phyloP scores from a whole-genome alignment of 169 alveolate genomes.

The Plasmodium gonderi region DNA sequence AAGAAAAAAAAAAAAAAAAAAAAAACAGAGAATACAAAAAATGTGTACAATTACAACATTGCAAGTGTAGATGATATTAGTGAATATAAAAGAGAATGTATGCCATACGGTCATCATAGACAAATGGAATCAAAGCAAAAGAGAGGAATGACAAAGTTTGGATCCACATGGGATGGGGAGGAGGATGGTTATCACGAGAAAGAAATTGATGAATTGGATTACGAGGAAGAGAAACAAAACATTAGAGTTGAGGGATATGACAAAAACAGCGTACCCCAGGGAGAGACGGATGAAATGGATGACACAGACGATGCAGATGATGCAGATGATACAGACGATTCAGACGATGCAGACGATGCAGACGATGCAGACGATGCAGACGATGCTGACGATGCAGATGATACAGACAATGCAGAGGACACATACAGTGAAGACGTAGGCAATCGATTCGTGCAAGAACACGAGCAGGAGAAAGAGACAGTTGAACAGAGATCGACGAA shows the following conservation, averaged over 20 bases:
- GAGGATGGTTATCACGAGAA: background rate
- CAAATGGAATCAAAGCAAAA: background rate
- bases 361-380: background rate
- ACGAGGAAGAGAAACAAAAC: background rate
- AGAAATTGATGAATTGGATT: background rate
- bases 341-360: background rate
- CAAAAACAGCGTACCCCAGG: background rate
- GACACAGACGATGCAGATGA: background rate
- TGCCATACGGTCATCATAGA: background rate
- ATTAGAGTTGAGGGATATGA: background rate
- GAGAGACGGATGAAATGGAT: background rate
- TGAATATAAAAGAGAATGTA: background rate
- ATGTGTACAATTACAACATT: background rate
- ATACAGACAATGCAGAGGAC: background rate
- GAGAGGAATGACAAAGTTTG: background rate
- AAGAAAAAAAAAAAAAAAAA: background rate
- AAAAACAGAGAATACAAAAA: background rate
- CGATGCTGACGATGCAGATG: background rate
- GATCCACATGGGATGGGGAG: background rate
- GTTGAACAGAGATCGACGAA: background rate
- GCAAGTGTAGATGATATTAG: background rate
- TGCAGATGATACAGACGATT: background rate
- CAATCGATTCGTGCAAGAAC: background rate
- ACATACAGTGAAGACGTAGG: background rate
- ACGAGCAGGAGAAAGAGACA: background rate